Percentiles rank a stretch among this genome's conserved stretches.
phyloP scores from a whole-genome alignment of 768 basidiomycete genomes.

The Lanmaoa rubissima region DNA sequence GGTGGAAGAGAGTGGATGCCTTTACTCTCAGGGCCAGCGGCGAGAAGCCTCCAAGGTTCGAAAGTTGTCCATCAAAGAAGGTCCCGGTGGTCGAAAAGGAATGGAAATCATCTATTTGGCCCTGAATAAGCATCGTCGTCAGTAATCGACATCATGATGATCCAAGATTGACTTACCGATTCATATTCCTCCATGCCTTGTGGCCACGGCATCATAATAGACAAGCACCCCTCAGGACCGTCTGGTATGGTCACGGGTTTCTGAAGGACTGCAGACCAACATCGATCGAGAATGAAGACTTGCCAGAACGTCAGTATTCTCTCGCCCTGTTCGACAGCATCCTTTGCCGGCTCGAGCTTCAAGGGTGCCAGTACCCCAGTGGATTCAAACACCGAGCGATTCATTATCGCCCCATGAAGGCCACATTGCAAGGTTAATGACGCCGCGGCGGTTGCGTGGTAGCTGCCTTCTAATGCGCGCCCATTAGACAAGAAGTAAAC shows the following conservation, averaged over 20 bases:
- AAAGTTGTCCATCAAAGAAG: constrained; percentile 60
- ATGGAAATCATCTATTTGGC: constrained; percentile 49
- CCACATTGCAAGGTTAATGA: constrained; percentile 72
- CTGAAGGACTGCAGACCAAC: constrained; percentile 74
- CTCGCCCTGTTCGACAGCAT: constrained; percentile 63
- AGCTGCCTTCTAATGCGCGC: constrained; percentile 73
- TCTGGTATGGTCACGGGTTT: constrained; percentile 68
- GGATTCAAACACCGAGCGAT: constrained; percentile 35
- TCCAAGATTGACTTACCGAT: constrained; percentile 44
- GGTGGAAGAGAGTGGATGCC: constrained; percentile 72
- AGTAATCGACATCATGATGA: constrained; percentile 9
- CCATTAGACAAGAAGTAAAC: constrained; percentile 77
- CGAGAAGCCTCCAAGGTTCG: constrained; percentile 53
- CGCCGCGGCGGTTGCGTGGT: constrained; percentile 72
- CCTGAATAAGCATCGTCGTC: constrained; percentile 41
- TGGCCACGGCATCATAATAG: constrained; percentile 77
- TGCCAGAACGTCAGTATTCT: constrained; percentile 81
- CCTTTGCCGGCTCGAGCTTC: constrained; percentile 57
- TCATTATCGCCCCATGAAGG: constrained; percentile 48
- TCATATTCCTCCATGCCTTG: constrained; percentile 71
- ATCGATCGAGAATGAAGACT: constrained; percentile 75
- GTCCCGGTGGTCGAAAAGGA: constrained; percentile 58
- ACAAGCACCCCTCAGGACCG: constrained; percentile 50
- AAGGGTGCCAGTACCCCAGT: constrained; percentile 36
- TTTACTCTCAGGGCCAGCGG: constrained; percentile 66